Conservation (phyloP, 2,329 filamentous ascomycete genomes). For the Monosporascus cannonballus region DNA sequence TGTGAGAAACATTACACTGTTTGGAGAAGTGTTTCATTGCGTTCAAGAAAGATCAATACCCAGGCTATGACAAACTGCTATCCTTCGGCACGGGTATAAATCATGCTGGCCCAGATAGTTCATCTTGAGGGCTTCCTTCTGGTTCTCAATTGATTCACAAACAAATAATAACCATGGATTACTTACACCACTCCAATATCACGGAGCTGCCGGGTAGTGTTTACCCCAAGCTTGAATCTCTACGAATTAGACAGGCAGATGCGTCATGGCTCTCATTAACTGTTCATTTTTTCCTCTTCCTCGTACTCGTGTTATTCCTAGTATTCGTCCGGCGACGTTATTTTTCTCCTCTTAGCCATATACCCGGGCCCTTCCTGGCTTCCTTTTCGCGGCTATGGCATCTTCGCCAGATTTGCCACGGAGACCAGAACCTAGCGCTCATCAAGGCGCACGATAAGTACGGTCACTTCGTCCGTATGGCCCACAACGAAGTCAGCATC, state of each 20-base stretch:
- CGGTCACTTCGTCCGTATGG: slow-evolving; percentile 37
- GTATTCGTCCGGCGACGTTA: not conserved
- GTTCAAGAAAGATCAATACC: too few species aligned
- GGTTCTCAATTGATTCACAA: too few species aligned
- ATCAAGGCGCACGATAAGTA: slow-evolving; percentile 32
- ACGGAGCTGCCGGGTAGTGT: not conserved
- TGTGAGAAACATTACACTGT: too few species aligned
- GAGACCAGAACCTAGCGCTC: slow-evolving; percentile 30
- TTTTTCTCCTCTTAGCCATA: slow-evolving; percentile 10
- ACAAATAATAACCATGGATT: too few species aligned
- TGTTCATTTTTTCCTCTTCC: not conserved
- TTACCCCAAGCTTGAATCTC: not conserved
- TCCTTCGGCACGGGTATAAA: too few species aligned
- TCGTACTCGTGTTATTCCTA: not conserved
- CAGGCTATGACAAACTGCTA: too few species aligned
- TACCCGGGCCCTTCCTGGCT: slow-evolving; percentile 35
- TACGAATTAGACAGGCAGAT: not conserved
- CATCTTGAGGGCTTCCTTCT: too few species aligned
- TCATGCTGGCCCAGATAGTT: too few species aligned
- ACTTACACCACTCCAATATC: too few species aligned
- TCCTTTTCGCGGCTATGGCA: slow-evolving; percentile 35
- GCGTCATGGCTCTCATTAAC: not conserved
- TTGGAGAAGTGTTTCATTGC: too few species aligned
- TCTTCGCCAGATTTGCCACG: slow-evolving; percentile 29
- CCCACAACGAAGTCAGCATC: slow-evolving; percentile 36